Evolutionary conservation across 306 rosid genomes (phyloP).

Genomic region (Vicia villosa): DNA sequence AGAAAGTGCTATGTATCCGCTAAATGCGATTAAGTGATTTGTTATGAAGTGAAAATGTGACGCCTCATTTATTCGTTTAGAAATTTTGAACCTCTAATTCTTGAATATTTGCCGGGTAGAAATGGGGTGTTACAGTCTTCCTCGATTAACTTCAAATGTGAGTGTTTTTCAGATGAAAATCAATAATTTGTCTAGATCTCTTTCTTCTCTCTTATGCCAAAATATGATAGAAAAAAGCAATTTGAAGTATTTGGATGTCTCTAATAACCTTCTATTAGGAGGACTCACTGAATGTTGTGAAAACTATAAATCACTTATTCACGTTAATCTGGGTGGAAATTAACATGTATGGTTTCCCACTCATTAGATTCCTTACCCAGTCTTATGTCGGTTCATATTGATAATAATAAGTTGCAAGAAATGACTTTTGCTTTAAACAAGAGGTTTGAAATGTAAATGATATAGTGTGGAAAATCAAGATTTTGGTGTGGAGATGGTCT

Average conservation of each 20-base stretch:
- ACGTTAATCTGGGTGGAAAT: background rate
- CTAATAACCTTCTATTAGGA: too few species aligned
- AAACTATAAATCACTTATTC: background rate
- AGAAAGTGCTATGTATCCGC: too few species aligned
- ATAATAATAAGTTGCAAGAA: background rate
- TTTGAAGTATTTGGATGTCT: too few species aligned
- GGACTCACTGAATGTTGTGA: background rate
- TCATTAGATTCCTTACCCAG: background rate
- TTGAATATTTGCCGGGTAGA: accelerated
- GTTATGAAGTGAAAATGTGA: too few species aligned
- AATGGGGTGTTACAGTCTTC: conserved; percentile 25
- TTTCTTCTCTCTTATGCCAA: conserved; percentile 5
- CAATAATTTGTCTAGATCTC: background rate
- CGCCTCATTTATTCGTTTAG: too few species aligned
- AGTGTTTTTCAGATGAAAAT: accelerated
- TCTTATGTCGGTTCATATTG: background rate
- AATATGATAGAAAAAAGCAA: background rate
- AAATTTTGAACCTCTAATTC: too few species aligned
- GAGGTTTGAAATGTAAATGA: too few species aligned
- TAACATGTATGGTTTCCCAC: background rate
- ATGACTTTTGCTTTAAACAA: too few species aligned
- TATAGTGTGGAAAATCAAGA: too few species aligned
- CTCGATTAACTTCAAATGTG: conserved; percentile 11
- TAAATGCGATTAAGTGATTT: too few species aligned
- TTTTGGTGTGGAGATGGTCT: too few species aligned